Evolutionary conservation across 768 basidiomycete species (phyloP), one percentile per base, ranked within the genome.

Genomic region (Cyclocybe aegerita): DNA sequence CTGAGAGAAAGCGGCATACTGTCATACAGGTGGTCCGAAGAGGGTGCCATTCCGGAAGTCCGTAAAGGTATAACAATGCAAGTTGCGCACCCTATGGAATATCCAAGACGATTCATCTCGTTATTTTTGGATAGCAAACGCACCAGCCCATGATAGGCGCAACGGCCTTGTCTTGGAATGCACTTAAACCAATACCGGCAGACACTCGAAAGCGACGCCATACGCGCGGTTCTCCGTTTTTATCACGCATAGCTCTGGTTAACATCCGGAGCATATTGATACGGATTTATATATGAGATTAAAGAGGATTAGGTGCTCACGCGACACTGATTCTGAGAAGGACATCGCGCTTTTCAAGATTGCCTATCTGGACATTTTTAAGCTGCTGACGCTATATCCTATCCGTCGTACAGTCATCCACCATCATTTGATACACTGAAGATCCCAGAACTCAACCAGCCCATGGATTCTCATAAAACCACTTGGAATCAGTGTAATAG

Each of bases 61-160:
- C 3, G 69, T 69, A 44, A 68, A 69, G 1, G 57, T 54, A 43
- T 68, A 68, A 14, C 58, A 61, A 52, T 70, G 69, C 12, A 65
- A 55, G 47, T 69, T 69, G 40, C 67, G 50, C 7, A 63, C 62
- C 63, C 63, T 64, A n/a, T 36, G 7, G 10, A 31, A 9, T 16
- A 10, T 33, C 38, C 9, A 39, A 12, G 1, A 43, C 4, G 9
- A 14, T n/a, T n/a, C n/a, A 5, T 30, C 33, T 16, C 35, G 12
- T 31, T 14, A 31, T 38, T 9, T 39, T 42, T n/a, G 9, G 32
- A 16, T 14, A 43, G 3, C 7, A n/a, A 36, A 43, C 58, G 2
- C 39, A 62, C 70, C 67, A 70, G 31, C 69, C 69, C 62, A 72
- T 61, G 12, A 67, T 58, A 4, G 70, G 70, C 1, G 64, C 59